phyloP scores from a whole-genome alignment of 257 asterid species.

The Solanum pinnatisectum region DNA sequence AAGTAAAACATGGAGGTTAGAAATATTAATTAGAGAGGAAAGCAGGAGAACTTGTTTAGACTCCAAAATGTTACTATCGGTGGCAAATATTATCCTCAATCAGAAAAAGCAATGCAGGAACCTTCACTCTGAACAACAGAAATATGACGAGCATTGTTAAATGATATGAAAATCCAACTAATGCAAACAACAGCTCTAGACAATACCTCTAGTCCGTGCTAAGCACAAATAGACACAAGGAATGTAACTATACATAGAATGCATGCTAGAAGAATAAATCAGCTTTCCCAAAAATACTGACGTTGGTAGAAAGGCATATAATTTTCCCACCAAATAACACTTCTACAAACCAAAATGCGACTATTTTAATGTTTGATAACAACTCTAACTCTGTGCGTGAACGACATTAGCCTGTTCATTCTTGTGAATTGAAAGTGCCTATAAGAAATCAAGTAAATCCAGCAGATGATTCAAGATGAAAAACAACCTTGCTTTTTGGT shows the following conservation, averaged over 20 bases:
- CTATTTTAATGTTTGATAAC: not conserved
- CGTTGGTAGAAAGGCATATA: not conserved
- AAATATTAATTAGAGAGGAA: not conserved
- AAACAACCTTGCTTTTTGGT: not conserved
- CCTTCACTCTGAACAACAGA: not conserved
- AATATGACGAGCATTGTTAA: not conserved
- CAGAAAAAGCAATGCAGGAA: not conserved
- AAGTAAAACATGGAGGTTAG: not conserved
- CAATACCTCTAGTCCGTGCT: not conserved
- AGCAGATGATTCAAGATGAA: not conserved
- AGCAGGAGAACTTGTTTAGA: not conserved
- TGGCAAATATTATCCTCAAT: not conserved
- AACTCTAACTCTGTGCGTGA: not conserved
- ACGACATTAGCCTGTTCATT: not conserved
- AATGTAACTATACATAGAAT: not conserved
- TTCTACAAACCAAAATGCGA: not conserved
- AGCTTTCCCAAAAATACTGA: not conserved
- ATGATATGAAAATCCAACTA: not conserved
- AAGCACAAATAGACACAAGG: not conserved
- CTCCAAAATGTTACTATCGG: not conserved
- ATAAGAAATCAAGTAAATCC: not conserved
- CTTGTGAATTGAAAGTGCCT: not conserved
- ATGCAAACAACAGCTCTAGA: not conserved
- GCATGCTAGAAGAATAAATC: not conserved
- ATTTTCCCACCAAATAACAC: not conserved